Conservation (phyloP, 495 filamentous ascomycete species). For the Podospora pseudocomata region DNA sequence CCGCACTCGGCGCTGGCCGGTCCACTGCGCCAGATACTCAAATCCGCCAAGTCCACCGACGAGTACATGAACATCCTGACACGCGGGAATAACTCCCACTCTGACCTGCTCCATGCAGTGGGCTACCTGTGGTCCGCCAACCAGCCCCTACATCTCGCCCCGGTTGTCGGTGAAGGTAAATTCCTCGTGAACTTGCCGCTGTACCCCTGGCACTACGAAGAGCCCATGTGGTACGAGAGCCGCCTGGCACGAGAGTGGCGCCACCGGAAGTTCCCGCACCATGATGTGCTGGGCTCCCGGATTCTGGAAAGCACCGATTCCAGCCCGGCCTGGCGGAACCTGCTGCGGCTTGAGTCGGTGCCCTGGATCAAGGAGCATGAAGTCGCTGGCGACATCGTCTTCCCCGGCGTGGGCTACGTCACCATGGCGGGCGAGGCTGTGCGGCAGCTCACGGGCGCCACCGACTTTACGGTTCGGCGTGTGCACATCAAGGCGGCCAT, state of each 20-base stretch:
- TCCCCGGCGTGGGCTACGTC: conserved; percentile 50
- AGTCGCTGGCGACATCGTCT: conserved; percentile 36
- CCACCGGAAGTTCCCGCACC: not conserved
- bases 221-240: not conserved
- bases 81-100: not conserved
- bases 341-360: not conserved
- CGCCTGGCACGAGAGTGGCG: not conserved
- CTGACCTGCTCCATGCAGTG: not conserved
- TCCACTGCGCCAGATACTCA: not conserved
- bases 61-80: not conserved
- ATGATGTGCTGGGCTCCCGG: not conserved
- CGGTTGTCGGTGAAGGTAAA: not conserved
- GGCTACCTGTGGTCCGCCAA: not conserved
- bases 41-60: not conserved
- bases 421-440: conserved; percentile 29
- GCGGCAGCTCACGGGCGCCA: not conserved
- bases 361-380: conserved; percentile 43
- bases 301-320: not conserved
- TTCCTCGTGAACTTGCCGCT: not conserved
- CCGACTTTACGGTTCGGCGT: not conserved
- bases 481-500: conserved; percentile 29
- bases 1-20: not conserved
- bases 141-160: not conserved
- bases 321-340: not conserved
- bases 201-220: not conserved